Evolutionary conservation across 2,329 filamentous ascomycete genomes (phyloP), one percentile per base, ranked within the genome.

Genomic region (Aspergillus sp.): DNA sequence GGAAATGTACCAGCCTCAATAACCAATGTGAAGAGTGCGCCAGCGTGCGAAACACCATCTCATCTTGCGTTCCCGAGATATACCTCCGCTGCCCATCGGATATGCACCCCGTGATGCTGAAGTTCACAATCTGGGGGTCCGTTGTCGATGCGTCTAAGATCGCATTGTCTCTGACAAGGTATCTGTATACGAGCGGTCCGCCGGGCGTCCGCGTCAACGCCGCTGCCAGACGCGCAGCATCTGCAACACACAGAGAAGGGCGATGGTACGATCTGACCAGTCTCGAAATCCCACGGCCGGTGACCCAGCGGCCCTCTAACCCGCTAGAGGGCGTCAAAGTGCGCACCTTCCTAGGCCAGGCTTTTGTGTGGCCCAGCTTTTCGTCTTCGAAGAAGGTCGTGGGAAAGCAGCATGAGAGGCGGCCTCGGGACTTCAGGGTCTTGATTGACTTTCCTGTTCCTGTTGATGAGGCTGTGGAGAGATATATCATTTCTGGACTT

Each of bases 21-120:
- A 37, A 5, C 12, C 12, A 15, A 37, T 37, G 35, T 1, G 35
- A 37, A 5, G 35, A 37, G 6, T 37, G 35, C 1, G 8, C 35
- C 5, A 6, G 1, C 1, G 7, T n/a, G 5, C 15, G 15, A n/a
- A 6, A 5, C 1, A 3, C 6, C 6, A n/a, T 37, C 15, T 37
- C 35, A 3, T 7, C 35, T 6, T 37, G 5, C 2, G 12, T n/a
- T 37, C 12, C 12, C 4, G 9, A 15, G 5, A n/a, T 15, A 6
- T 37, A 15, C 15, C 35, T 37, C 2, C 12, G 6, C 6, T 37
- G 35, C 5, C 35, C 12, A 37, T 14, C 12, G 15, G 8, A n/a
- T 37, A n/a, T n/a, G 14, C 15, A 37, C 35, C 35, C 14, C 14
- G 35, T 37, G 14, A 37, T 5, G 5, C 4, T 37, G 2, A 37